Evolutionary conservation across 139 green algal species (phyloP).

Genomic region (Volvox reticuliferus): DNA sequence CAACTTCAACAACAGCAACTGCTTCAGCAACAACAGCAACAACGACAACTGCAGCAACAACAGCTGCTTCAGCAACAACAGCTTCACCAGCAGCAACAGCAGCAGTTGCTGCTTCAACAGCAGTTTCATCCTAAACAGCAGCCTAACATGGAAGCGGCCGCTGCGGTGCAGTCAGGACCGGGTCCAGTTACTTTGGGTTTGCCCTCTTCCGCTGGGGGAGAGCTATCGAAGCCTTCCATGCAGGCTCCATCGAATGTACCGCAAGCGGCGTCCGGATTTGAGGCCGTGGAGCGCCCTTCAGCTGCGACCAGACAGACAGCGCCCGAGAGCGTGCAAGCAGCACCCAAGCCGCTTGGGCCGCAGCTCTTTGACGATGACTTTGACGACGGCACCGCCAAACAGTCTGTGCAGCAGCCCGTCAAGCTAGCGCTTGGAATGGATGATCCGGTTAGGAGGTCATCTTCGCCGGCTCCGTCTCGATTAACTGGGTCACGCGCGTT

Average conservation of each 20-base stretch:
- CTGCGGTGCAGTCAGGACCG: background rate
- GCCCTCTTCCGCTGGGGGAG: too few species aligned
- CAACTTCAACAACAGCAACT: background rate
- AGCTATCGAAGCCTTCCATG: too few species aligned
- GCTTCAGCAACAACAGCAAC: background rate
- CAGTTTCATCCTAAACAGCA: background rate
- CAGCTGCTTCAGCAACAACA: background rate
- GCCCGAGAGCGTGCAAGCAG: background rate
- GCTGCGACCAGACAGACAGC: background rate
- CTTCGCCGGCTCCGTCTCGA: slow-evolving; percentile 17
- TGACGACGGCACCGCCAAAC: background rate
- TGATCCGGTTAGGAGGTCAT: background rate
- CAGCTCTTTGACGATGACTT: slow-evolving; percentile 43
- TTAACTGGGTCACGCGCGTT: slow-evolving; percentile 2
- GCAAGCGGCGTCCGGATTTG: background rate
- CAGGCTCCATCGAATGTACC: too few species aligned
- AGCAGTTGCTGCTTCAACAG: background rate
- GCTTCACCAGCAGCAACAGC: slow-evolving; percentile 1
- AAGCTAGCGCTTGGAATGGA: slow-evolving; percentile 40
- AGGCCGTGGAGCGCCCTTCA: background rate
- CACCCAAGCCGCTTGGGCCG: background rate
- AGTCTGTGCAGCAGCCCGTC: background rate
- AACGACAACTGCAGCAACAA: background rate
- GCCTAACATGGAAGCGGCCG: background rate
- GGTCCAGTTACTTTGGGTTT: background rate